Evolutionary conservation across 768 basidiomycete genomes (phyloP).

Genomic region (Dendrothele bispora): DNA sequence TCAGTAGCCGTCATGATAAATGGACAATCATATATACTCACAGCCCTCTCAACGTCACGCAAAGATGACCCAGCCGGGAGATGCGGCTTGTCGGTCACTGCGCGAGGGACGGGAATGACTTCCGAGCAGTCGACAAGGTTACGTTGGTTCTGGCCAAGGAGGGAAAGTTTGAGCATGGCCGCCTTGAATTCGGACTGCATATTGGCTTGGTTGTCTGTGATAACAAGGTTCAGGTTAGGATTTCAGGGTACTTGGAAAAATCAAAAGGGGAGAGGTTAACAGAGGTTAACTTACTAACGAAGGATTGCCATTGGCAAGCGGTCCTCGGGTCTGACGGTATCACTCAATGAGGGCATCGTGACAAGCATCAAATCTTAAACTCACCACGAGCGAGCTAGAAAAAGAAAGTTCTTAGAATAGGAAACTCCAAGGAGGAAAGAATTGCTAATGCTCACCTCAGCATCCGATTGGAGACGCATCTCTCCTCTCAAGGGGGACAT

Average conservation of each 20-base stretch:
- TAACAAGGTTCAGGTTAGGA: too few species aligned
- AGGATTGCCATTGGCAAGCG: slow-evolving; percentile 47
- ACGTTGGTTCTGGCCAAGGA: slow-evolving; percentile 38
- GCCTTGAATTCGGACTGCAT: slow-evolving; percentile 36
- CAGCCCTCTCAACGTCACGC: slow-evolving; percentile 30
- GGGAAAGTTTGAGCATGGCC: slow-evolving; percentile 43
- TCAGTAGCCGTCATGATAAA: too few species aligned
- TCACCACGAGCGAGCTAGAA: too few species aligned
- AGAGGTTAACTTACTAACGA: too few species aligned
- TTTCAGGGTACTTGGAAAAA: too few species aligned
- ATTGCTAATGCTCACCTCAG: too few species aligned
- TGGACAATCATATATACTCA: too few species aligned
- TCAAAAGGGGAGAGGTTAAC: too few species aligned
- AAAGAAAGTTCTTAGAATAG: too few species aligned
- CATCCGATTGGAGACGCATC: slow-evolving; percentile 20
- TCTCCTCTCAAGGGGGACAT: slow-evolving; percentile 16
- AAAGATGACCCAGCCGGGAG: slow-evolving; percentile 31
- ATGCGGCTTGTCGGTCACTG: slow-evolving; percentile 25
- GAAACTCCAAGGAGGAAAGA: too few species aligned
- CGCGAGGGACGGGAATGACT: slow-evolving; percentile 33
- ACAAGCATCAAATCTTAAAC: too few species aligned
- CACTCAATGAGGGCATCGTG: too few species aligned
- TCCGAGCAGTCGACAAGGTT: slow-evolving; percentile 44
- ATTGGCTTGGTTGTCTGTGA: slow-evolving; percentile 32
- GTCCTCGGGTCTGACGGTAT: slow-evolving; percentile 47